These are phyloP conservation scores for Leucocoprinus birnbaumii DNA, from an alignment of 768 basidiomycete species.

Conservation along the genomic window DNA sequence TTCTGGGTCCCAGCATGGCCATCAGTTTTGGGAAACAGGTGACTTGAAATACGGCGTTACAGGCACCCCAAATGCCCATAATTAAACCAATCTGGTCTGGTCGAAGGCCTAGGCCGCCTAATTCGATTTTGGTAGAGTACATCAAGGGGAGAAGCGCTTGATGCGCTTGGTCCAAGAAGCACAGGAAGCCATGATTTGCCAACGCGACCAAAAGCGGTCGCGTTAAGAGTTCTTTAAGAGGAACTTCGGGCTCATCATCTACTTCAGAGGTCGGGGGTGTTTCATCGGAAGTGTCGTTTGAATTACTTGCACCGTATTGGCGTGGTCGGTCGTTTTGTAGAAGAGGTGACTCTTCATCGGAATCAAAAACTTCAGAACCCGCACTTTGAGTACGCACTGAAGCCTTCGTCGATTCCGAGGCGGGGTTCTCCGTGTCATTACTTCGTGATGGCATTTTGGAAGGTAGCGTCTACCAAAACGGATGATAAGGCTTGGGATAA, in stretches of 20 bases:
- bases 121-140: constrained; percentile 45
- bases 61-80: constrained; percentile 46
- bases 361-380: neutral
- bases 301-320: constrained; percentile 12
- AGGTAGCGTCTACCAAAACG: constrained; percentile 12
- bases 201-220: constrained; percentile 23
- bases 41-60: constrained; percentile 50
- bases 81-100: constrained; percentile 52
- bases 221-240: constrained; percentile 20
- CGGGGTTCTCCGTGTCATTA: neutral
- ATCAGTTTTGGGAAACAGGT: constrained; percentile 43
- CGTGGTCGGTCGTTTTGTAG: neutral
- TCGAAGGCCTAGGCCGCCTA: constrained; percentile 55
- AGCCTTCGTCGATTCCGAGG: neutral
- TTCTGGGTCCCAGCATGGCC: constrained; percentile 44
- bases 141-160: constrained; percentile 28
- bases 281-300: neutral
- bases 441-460: neutral
- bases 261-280: neutral
- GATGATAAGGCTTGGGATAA: neutral
- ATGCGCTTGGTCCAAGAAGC: constrained; percentile 26
- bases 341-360: neutral
- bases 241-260: constrained; percentile 9
- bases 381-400: neutral
- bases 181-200: constrained; percentile 21